phyloP scores from a whole-genome alignment of 257 asterid species.

The Solanum sejunctum region DNA sequence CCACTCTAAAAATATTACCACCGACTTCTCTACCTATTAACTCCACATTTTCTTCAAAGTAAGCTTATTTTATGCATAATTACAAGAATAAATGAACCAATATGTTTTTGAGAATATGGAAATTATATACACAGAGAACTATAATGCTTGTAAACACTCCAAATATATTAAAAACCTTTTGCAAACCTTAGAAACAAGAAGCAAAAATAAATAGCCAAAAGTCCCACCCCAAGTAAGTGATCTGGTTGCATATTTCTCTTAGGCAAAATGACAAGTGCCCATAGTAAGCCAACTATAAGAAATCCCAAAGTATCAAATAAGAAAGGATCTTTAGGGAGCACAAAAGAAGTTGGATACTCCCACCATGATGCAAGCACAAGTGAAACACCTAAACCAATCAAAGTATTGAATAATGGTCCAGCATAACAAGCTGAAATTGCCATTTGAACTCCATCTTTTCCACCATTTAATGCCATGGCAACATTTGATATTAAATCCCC shows the following conservation, averaged over 20 bases:
- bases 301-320: slow-evolving; percentile 64
- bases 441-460: slow-evolving; percentile 58
- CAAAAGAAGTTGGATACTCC: slow-evolving; percentile 36
- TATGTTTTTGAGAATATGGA: neutral
- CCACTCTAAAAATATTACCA: too few species aligned
- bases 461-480: slow-evolving; percentile 57
- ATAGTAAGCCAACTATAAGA: slow-evolving; percentile 56
- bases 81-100: neutral
- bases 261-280: slow-evolving; percentile 67
- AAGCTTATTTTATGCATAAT: neutral
- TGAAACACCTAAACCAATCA: slow-evolving; percentile 71
- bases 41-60: neutral
- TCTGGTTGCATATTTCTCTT: slow-evolving; percentile 48
- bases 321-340: slow-evolving; percentile 28
- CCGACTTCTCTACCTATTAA: neutral
- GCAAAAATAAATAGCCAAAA: slow-evolving; percentile 55
- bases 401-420: slow-evolving; percentile 61
- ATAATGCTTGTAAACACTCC: neutral
- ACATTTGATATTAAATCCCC: slow-evolving; percentile 68
- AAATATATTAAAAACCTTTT: slow-evolving; percentile 6
- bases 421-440: slow-evolving; percentile 84
- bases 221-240: slow-evolving; percentile 44
- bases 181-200: slow-evolving; percentile 48
- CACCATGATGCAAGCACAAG: slow-evolving; percentile 46
- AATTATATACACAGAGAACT: neutral